Base-by-base conservation (phyloP, 2,329 filamentous ascomycete species). In the Stemphylium vesicarium region DNA sequence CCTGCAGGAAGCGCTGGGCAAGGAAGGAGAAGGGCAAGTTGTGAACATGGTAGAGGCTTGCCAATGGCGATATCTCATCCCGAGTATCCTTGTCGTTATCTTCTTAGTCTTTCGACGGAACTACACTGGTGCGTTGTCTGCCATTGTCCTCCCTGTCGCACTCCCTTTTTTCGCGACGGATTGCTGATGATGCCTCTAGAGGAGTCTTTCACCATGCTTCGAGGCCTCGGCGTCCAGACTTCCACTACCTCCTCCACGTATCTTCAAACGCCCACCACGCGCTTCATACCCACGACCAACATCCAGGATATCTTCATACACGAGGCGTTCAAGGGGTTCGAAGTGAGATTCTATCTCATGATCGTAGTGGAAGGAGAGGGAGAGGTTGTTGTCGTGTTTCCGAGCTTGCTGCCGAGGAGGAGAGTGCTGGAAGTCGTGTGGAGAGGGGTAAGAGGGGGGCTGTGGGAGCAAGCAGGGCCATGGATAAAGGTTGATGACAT, bases 241-340 rank as follows among this genome's bases (percentile, higher is more conserved):
- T 88, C 85, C 7, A 89, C 88, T 1, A 88, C 86, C 24, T 87
- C 88, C 8, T 76, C 82, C 1, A 89, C 87, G 8, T 92, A 91
- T 68, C 80, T 93, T 6, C 81, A 82, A 33, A 80, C 81, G 8
- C 78, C 84, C 2, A 81, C 82, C 1, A 89, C 86, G n/a, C 80
- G 87, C 44, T 91, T 91, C 75, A 98, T 99, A 55, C 94, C 95
- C 0, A 96, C 94, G 0, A 90, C 89, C 39, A 88, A 91, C 76
- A 96, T 99, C 53, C 91, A 91, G 71, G 95, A 99, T 73, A 88
- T 99, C 52, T 86, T 97, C 49, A 90, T 99, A 45, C 92, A 97
- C 73, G 95, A 99, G 80, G 95, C 93, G 3, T 98, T 98, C 76
- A 86, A 86, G 53, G 93, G 93, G 0, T 96, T 97, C 69, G 91